Conservation (phyloP, 805 yeast species). For the Metschnikowia proteae region DNA sequence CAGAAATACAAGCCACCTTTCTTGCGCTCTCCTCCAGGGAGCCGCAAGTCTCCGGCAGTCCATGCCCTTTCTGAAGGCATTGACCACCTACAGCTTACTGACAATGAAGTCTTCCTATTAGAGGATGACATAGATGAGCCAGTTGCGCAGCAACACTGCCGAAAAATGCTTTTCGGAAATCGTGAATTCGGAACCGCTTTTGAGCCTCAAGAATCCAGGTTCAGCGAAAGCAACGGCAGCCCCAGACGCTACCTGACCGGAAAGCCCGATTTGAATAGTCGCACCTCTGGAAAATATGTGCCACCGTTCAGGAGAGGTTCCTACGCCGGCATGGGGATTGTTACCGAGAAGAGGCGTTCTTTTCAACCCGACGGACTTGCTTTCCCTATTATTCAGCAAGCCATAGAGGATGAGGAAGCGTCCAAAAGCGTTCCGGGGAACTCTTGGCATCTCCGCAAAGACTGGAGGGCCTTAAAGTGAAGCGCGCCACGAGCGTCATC, state of each 20-base stretch:
- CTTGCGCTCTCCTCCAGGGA: slow-evolving; percentile 35
- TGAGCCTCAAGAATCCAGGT: background rate
- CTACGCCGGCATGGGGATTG: slow-evolving; percentile 17
- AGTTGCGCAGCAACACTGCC: background rate
- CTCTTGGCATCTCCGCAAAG: slow-evolving; percentile 15
- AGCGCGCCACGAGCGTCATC: background rate
- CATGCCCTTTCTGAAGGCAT: slow-evolving; percentile 36
- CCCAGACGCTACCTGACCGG: slow-evolving; percentile 7
- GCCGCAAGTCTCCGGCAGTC: slow-evolving; percentile 29
- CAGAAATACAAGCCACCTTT: slow-evolving; percentile 43
- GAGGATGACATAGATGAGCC: slow-evolving; percentile 31
- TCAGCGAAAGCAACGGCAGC: slow-evolving; percentile 1
- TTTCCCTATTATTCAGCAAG: slow-evolving; percentile 11
- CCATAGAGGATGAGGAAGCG: slow-evolving; percentile 12
- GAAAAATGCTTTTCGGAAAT: background rate
- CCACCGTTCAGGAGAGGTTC: slow-evolving; percentile 71
- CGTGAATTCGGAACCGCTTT: slow-evolving; percentile 2
- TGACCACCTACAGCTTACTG: slow-evolving; percentile 29
- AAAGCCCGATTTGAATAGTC: slow-evolving; percentile 1
- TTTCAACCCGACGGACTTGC: slow-evolving; percentile 10
- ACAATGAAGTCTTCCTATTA: slow-evolving; percentile 40
- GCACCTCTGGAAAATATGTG: slow-evolving; percentile 50
- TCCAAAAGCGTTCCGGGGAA: slow-evolving; percentile 17
- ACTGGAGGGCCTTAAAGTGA: slow-evolving; percentile 11
- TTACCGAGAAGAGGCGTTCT: slow-evolving; percentile 15